Percentiles rank a stretch among this genome's conserved stretches.
Evolutionary conservation across 176 grass and related monocot genomes (phyloP).

Genomic region (Thinopyrum elongatum): DNA sequence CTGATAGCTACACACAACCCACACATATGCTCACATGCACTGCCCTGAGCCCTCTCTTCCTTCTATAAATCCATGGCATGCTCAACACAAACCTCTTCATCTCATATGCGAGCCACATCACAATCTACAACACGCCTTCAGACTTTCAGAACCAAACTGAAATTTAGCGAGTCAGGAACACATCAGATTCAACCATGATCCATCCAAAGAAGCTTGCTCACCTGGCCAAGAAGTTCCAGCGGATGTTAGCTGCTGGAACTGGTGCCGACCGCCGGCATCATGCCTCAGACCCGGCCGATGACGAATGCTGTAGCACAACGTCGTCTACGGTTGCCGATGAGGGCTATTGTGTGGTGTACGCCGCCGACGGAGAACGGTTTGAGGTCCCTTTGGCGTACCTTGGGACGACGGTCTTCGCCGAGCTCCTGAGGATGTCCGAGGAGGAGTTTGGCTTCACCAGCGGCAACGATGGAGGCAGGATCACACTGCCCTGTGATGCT

Average conservation of each 20-base stretch:
- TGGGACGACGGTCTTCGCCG: too few species aligned
- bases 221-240: constrained; percentile 43
- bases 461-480: too few species aligned
- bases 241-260: background rate
- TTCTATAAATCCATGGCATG: constrained; percentile 25
- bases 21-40: background rate
- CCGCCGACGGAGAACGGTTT: too few species aligned
- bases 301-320: too few species aligned
- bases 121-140: background rate
- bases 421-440: too few species aligned
- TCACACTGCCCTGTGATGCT: too few species aligned
- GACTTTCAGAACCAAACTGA: background rate
- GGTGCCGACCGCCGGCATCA: background rate
- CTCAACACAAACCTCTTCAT: constrained; percentile 2
- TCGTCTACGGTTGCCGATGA: too few species aligned
- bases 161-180: background rate
- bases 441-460: too few species aligned
- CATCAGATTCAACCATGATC: constrained; percentile 11
- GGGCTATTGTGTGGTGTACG: too few species aligned
- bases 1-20: background rate
- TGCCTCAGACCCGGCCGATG: background rate
- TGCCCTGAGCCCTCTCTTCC: background rate
- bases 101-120: background rate
- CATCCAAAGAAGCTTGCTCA: constrained; percentile 38
- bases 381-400: too few species aligned